A percentile compares a stretch with the other conserved stretches of the same genome.
These are phyloP conservation scores for Mrakia frigida DNA, from an alignment of 768 basidiomycete species.

Conservation along the genomic window DNA sequence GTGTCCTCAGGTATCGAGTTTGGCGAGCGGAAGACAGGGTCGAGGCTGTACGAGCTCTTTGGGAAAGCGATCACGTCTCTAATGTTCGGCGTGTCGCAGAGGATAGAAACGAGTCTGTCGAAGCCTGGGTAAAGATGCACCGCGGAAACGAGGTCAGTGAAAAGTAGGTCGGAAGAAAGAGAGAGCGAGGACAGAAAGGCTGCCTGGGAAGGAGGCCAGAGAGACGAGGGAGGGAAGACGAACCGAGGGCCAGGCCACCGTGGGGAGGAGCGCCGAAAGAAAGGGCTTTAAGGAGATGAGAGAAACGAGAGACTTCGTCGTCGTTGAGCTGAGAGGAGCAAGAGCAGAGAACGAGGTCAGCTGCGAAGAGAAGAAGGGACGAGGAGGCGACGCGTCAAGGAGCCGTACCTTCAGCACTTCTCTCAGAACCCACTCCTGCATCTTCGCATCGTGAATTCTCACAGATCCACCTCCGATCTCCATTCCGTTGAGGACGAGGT, in stretches of 20 bases:
- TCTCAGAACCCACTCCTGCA: constrained; percentile 78
- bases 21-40: constrained; percentile 85
- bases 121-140: constrained; percentile 56
- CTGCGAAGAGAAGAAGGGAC: neutral
- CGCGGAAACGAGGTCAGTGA: neutral
- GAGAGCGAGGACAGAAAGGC: neutral
- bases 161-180: neutral
- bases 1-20: constrained; percentile 45
- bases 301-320: constrained; percentile 67
- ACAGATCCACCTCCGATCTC: constrained; percentile 94
- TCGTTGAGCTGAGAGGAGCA: constrained; percentile 57
- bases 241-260: constrained; percentile 88
- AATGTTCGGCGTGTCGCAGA: constrained; percentile 80
- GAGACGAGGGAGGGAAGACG: constrained; percentile 35
- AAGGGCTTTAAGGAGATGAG: constrained; percentile 79
- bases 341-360: neutral
- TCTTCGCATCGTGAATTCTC: constrained; percentile 75
- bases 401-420: constrained; percentile 68
- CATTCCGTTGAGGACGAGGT: constrained; percentile 86
- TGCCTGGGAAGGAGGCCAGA: neutral
- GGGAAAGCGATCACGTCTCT: constrained; percentile 96
- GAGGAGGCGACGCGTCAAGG: neutral
- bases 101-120: constrained; percentile 84
- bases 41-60: constrained; percentile 72
- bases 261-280: constrained; percentile 90